Base-by-base conservation (phyloP, 306 rosid species). In the Cucurbita pepo region DNA sequence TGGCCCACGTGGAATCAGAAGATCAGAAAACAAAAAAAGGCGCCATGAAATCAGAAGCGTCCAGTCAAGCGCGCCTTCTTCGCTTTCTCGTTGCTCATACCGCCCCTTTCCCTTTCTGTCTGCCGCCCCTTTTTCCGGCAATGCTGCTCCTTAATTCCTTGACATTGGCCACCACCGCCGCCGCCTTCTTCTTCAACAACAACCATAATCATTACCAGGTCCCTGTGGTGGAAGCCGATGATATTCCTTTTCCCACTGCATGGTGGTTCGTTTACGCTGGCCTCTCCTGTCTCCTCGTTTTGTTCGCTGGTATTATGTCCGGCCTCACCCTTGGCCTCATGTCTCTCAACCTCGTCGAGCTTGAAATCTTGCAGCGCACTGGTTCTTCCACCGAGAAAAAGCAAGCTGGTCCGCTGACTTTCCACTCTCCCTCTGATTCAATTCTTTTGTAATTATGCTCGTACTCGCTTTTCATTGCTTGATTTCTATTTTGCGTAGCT, bases 271-370 rank as follows among this genome's bases (percentile, higher is more conserved):
- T 86, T 47, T 92, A 86, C 75, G 88, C 82, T 5, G 96, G 96
- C 9, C 58, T 85, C 22, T 85, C 88, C 6, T 85, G 84, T 43
- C 10, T 78, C 64, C 95, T 92, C 5, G 95, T 92, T 40, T 66
- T 86, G 52, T 89, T 92, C 77, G 97, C 97, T 7, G 97, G 97
- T 4, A 92, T 92, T 37, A 92, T 92, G 97, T 92, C 97, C 11
- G 96, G 97, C 34, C 92, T 92, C 38, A 92, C 97, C 9, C 84
- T 92, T 10, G 97, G 97, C 0, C 56, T 92, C 38, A 92, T 89
- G 97, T 86, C 97, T 19, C 80, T 89, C 56, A 81, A 86, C 36
- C 86, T 82, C 73, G 92, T 92, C 62, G 96, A 89, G 60, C 96
- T 92, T 25, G 96, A 92, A 78, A 92, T 92, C 78, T 90, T 90